Base-by-base conservation (phyloP, 768 basidiomycete genomes). In the Pleurotus citrinopileatus region DNA sequence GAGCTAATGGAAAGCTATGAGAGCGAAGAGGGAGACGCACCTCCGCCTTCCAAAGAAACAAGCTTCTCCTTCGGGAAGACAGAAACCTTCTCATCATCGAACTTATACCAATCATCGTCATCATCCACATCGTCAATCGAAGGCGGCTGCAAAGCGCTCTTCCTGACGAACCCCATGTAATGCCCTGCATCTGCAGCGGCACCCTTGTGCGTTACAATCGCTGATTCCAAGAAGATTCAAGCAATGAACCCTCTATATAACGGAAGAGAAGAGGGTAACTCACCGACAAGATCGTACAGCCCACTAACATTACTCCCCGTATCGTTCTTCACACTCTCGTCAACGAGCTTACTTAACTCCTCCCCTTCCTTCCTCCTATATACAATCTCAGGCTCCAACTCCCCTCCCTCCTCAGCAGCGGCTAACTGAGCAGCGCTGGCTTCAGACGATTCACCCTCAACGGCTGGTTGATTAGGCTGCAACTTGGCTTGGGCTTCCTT, bases 121-220 rank as follows among this genome's bases (percentile, higher is more conserved):
- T 84, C 83, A 44, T 86, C 83, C 36, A 80, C 73, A 43, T 75
- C 67, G 54, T 76, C 77, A 23, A 67, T 62, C 4, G 63, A 50
- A 3, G 64, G 61, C 17, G 58, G 54, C 48, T 83, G 80, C 72
- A 90, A 83, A 17, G 80, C 80, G 59, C 79, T 81, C 74, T 88
- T 91, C 72, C 90, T 89, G 25, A 88, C 89, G 71, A 88, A 98
- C 1, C 85, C 94, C 20, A 98, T 94, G 65, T 98, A 98, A 70
- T 98, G 96, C 2, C 95, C 96, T 0, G 91, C 84, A 64, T 98
- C 97, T 0, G 97, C 95, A 0, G 88, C 88, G 0, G 94, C 83
- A 9, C 97, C 97, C 69, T 99, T 99, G 79, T 98, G 97, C 19
- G 94, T 96, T 10, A 99, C 86, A 64, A 99, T 89, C 6, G 88